phyloP scores from a whole-genome alignment of 2,329 filamentous ascomycete genomes.

The Coniochaeta sp. region DNA sequence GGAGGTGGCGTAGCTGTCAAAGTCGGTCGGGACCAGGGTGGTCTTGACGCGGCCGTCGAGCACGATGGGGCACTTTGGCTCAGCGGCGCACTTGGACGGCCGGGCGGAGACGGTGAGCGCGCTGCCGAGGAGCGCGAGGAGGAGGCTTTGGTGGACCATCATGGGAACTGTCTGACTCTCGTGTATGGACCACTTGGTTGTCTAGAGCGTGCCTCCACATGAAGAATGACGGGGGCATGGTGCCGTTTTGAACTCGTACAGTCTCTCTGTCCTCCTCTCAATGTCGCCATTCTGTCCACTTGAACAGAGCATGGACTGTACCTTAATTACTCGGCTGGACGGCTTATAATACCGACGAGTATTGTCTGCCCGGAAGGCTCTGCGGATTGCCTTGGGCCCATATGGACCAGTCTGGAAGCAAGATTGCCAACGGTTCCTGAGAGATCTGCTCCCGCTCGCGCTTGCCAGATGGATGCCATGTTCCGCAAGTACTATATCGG shows the following conservation, averaged over 20 bases:
- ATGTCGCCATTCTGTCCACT: constrained; percentile 1
- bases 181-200: not conserved
- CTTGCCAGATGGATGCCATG: not conserved
- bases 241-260: not conserved
- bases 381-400: not conserved
- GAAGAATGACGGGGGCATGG: not conserved
- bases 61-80: constrained; percentile 25
- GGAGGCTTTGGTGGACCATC: constrained; percentile 11
- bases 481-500: constrained; percentile 2
- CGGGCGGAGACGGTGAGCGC: constrained; percentile 3
- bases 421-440: not conserved
- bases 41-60: constrained; percentile 27
- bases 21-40: constrained; percentile 16
- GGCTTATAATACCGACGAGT: not conserved
- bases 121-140: constrained; percentile 11
- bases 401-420: not conserved
- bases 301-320: not conserved
- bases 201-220: not conserved
- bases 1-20: constrained; percentile 22
- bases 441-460: not conserved
- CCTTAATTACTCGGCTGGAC: not conserved
- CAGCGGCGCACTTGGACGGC: constrained; percentile 2
- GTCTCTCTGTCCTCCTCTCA: too few relatives aligned
- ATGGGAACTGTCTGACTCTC: not conserved
- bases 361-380: not conserved